phyloP scores from a whole-genome alignment of 257 asterid genomes.

The Nicotiana tabacum region DNA sequence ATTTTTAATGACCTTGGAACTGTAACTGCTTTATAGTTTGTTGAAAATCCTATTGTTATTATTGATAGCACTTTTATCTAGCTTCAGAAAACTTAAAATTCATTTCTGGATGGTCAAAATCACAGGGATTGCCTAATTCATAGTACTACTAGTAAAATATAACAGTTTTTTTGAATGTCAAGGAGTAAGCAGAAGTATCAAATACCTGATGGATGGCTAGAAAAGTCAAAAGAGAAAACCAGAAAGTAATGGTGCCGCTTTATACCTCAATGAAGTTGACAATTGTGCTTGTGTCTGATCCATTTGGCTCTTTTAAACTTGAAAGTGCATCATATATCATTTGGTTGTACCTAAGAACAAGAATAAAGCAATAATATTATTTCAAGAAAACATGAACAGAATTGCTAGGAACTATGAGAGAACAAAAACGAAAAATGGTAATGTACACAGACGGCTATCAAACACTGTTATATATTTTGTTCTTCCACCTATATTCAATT shows the following conservation, averaged over 20 bases:
- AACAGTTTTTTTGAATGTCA: neutral
- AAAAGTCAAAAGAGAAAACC: neutral
- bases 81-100: neutral
- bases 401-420: neutral
- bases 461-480: neutral
- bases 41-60: neutral
- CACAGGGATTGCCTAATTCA: neutral
- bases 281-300: slow-evolving; percentile 61
- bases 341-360: slow-evolving; percentile 50
- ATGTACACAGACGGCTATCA: neutral
- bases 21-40: neutral
- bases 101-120: slow-evolving; percentile 3
- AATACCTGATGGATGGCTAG: neutral
- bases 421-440: neutral
- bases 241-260: neutral
- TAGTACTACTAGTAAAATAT: neutral
- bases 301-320: slow-evolving; percentile 54
- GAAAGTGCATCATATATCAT: slow-evolving; percentile 78
- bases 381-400: neutral
- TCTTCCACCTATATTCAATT: neutral
- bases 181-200: neutral
- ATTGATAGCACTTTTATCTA: neutral
- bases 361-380: slow-evolving; percentile 13
- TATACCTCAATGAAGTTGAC: slow-evolving; percentile 69
- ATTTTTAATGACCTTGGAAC: neutral